Evolutionary conservation across 2,329 filamentous ascomycete genomes (phyloP), one percentile per base, ranked within the genome.

Genomic region (Ophiostoma novo-ulmi): DNA sequence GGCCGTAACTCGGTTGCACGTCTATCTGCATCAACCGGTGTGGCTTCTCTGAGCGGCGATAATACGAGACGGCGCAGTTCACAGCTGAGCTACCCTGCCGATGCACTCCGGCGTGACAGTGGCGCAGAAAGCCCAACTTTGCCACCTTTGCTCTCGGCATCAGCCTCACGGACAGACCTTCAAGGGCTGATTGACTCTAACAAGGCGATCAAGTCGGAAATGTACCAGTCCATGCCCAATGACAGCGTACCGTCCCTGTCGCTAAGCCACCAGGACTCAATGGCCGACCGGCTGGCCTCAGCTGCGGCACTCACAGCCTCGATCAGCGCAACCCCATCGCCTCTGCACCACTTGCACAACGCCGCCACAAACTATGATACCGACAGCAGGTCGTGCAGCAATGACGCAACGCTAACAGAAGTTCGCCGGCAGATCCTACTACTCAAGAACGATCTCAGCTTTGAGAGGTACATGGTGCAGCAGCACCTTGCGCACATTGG

Each of bases 401-500:
- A 63, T 13, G 58, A 63, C 13, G 58, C 58, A 35, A 61, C 38
- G 7, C 6, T 70, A 69, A 80, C 85, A 1, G 86, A 88, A 74
- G 80, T 95, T 3, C 88, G 92, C 74, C 86, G 90, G 61, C 89
- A 93, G 75, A 86, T 93, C n/a, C 85, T 93, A 69, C 81, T 94
- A 1, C 79, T 95, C 13, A 88, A 90, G 64, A 95, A 94, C 73
- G 91, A 95, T 75, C 82, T 95, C 63, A 91, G 91, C 74, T 95
- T 94, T 76, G 92, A 95, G 78, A 85, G 91, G 36, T 94, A 93
- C 78, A 85, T 94, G 75, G 94, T 94, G 77, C 88, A 93, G 74
- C 92, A 95, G 76, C 92, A 94, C 77, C 87, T 94, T 74, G 87
- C 89, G 1, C 91, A 94, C 72, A 94, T 95, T 76, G 91, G 91